Base-by-base conservation (phyloP, 441 rosid species). In the Mallotus japonicus region DNA sequence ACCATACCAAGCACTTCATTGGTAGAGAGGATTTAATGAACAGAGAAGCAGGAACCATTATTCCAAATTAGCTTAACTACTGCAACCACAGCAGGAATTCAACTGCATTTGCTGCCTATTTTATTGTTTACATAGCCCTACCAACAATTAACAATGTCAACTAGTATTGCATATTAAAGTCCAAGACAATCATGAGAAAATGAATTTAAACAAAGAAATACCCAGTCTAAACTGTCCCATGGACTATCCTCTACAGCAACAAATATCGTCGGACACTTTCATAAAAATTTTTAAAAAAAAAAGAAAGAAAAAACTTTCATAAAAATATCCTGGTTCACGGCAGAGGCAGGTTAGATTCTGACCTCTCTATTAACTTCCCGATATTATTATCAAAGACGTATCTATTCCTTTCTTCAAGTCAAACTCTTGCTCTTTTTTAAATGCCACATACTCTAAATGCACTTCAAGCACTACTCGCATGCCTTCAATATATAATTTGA, bases 1-100 rank as follows among this genome's bases (percentile, higher is more conserved):
- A 24, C 46, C 34, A 73, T 8, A 42, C 17, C 46, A 63, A 71
- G 53, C 49, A 28, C 2, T 28, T 46, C 42, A 66, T 42, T 54
- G 50, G 40, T 50, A 15, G 70, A 74, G 62, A 40, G 44, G n/a
- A 14, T 65, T 42, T 54, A 28, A 70, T 6, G 13, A 14, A 34
- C 15, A 72, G 22, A 63, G 24, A 28, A 65, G 28, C 66, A 59
- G 3, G 20, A 70, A 47, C n/a, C 60, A 62, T 50, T n/a, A 59
- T 57, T 6, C 57, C 28, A n/a, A 44, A 16, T 57, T 14, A 66
- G 58, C 20, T 47, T n/a, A 57, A 58, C 32, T 37, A 69, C n/a
- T 1, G 13, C 13, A 20, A 5, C 62, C 42, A 9, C 22, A 10
- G 40, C 19, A 4, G 13, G 42, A 67, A 67, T 51, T 67, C 46